Conservation (phyloP, 106 monocot genomes). For the Dioscorea zingiberensis region DNA sequence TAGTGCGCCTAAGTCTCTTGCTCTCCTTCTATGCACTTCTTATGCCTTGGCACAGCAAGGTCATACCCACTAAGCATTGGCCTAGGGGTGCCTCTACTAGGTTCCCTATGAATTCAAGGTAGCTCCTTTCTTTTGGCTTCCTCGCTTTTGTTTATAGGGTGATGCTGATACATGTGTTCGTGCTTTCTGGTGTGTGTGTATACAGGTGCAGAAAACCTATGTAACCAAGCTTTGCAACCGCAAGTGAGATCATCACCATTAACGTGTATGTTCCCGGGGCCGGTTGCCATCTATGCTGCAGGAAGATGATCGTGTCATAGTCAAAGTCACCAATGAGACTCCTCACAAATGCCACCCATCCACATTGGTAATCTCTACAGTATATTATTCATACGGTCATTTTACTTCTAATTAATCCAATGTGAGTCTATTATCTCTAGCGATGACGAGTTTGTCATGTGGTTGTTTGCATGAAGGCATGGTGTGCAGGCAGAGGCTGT, state of each 20-base stretch:
- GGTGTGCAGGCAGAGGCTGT: conserved; percentile 18
- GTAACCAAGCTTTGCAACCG: conserved; percentile 42
- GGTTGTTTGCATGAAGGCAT: conserved; percentile 11
- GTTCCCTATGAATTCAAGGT: conserved; percentile 43
- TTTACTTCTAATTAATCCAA: too few species aligned
- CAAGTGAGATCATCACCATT: conserved; percentile 31
- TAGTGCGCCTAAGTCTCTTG: conserved; percentile 14
- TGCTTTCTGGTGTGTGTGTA: background rate
- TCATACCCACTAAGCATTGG: conserved; percentile 4
- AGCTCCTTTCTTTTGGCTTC: background rate
- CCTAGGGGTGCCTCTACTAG: conserved; percentile 25
- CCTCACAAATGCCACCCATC: conserved; percentile 39
- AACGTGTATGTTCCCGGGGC: conserved; percentile 45
- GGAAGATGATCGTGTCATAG: conserved; percentile 42
- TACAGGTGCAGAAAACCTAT: conserved; percentile 30
- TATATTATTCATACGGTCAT: too few species aligned
- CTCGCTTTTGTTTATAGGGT: background rate
- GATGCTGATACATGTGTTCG: background rate
- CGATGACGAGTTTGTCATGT: too few species aligned
- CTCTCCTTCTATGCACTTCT: conserved; percentile 10
- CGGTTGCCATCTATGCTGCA: conserved; percentile 44
- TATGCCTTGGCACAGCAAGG: conserved; percentile 3
- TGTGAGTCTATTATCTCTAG: too few species aligned
- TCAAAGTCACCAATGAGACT: conserved; percentile 43
- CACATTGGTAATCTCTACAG: conserved; percentile 51